These are phyloP conservation scores for Hanseniaspora jakobsenii DNA, from an alignment of 805 yeast species.

Conservation along the genomic window DNA sequence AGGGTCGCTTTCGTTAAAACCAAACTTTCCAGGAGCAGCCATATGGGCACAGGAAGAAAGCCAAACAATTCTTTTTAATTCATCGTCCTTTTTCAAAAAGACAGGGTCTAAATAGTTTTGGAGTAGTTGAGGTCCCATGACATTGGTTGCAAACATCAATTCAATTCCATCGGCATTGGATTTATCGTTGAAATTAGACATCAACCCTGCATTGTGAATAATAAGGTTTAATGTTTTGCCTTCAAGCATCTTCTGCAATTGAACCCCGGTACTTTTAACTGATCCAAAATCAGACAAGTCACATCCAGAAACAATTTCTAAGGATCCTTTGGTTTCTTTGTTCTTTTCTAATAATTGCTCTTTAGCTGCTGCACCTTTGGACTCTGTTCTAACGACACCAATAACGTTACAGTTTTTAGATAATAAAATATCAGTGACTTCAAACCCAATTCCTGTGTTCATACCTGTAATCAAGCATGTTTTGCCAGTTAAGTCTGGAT, in stretches of 20 bases:
- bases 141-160: constrained; percentile 30
- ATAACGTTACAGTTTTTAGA: constrained; percentile 29
- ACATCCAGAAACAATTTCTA: constrained; percentile 22
- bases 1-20: constrained; percentile 28
- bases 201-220: constrained; percentile 32
- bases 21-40: constrained; percentile 24
- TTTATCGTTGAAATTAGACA: constrained; percentile 24
- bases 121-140: constrained; percentile 30
- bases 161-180: constrained; percentile 30
- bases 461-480: constrained; percentile 33
- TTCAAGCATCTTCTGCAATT: constrained; percentile 18
- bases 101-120: constrained; percentile 31
- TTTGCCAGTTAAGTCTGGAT: constrained; percentile 31
- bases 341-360: constrained; percentile 22
- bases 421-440: constrained; percentile 23
- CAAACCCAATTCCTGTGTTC: constrained; percentile 31
- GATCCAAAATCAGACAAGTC: constrained; percentile 33
- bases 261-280: constrained; percentile 26
- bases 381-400: constrained; percentile 28
- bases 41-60: constrained; percentile 30
- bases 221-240: constrained; percentile 25
- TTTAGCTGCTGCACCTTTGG: constrained; percentile 28
- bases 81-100: constrained; percentile 26
- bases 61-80: constrained; percentile 31
- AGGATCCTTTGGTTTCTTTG: constrained; percentile 22